A percentile compares a stretch with the other conserved stretches of the same genome.
Conservation (phyloP, 208 protist species). For the Wallacemonas sp. region DNA sequence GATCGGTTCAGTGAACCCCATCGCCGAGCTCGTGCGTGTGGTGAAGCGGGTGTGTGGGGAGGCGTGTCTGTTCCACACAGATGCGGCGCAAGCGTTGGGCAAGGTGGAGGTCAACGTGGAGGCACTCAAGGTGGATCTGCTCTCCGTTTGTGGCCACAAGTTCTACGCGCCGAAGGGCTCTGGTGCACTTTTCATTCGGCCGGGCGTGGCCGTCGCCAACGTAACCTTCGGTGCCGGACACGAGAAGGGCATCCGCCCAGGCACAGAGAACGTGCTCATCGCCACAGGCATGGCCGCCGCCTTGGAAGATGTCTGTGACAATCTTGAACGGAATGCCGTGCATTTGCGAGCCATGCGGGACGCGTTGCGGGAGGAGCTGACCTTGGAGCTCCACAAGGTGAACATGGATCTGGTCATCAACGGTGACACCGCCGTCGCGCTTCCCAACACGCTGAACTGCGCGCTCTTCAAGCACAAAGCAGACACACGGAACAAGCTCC, state of each 20-base stretch:
- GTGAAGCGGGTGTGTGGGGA: conserved; percentile 62
- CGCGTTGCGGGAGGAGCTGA: conserved; percentile 56
- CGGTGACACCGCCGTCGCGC: conserved; percentile 39
- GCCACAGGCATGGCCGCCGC: conserved; percentile 76
- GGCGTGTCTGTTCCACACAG: conserved; percentile 89
- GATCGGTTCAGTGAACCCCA: conserved; percentile 90
- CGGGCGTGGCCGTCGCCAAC: conserved; percentile 56
- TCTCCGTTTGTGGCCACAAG: conserved; percentile 98
- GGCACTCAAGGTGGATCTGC: conserved; percentile 90
- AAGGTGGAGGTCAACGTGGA: conserved; percentile 96
- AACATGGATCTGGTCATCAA: conserved; percentile 77
- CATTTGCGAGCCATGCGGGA: conserved; percentile 63
- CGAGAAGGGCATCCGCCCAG: conserved; percentile 75
- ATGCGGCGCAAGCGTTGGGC: conserved; percentile 96
- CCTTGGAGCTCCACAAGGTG: conserved; percentile 45
- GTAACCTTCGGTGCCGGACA: conserved; percentile 82
- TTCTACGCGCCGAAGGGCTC: conserved; percentile 96
- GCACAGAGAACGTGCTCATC: conserved; percentile 87
- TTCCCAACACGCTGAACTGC: conserved; percentile 89
- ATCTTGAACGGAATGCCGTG: conserved; percentile 32
- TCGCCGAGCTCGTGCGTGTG: conserved; percentile 74
- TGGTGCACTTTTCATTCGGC: conserved; percentile 73
- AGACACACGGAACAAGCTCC: conserved; percentile 24
- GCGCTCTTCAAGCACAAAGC: conserved; percentile 58
- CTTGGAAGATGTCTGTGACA: conserved; percentile 41